phyloP scores from a whole-genome alignment of 805 yeast genomes.

The Komagataella pseudopastoris region DNA sequence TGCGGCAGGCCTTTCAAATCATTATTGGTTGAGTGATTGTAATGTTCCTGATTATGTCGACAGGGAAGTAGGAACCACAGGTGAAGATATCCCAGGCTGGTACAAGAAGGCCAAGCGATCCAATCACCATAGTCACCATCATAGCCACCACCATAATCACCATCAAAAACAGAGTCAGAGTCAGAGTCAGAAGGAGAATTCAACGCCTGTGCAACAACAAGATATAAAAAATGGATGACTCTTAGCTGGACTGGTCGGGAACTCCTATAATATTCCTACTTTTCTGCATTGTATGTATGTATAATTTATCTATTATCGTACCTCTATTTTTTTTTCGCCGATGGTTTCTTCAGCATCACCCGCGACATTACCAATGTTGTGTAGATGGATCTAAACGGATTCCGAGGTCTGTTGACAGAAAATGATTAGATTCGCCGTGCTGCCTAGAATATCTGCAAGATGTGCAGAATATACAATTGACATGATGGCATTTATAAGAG shows the following conservation, averaged over 20 bases:
- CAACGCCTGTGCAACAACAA: not conserved
- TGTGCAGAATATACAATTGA: not conserved
- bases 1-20: constrained; percentile 91
- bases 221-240: not conserved
- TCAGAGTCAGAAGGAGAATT: not conserved
- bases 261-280: not conserved
- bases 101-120: constrained; percentile 37
- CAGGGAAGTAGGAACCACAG: constrained; percentile 66
- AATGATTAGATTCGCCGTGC: not conserved
- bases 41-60: constrained; percentile 67
- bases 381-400: not conserved
- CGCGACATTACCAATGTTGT: not conserved
- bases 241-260: not conserved
- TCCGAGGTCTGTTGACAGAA: not conserved
- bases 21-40: constrained; percentile 74
- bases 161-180: not conserved
- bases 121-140: not conserved
- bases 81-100: constrained; percentile 91
- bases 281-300: not conserved
- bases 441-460: not conserved
- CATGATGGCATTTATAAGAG: not conserved
- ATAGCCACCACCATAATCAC: not conserved
- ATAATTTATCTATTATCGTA: not conserved
- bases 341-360: not conserved
- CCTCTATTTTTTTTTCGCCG: no score